These are phyloP conservation scores for Brassica hybrid DNA, from an alignment of 441 rosid species.

Conservation along the genomic window DNA sequence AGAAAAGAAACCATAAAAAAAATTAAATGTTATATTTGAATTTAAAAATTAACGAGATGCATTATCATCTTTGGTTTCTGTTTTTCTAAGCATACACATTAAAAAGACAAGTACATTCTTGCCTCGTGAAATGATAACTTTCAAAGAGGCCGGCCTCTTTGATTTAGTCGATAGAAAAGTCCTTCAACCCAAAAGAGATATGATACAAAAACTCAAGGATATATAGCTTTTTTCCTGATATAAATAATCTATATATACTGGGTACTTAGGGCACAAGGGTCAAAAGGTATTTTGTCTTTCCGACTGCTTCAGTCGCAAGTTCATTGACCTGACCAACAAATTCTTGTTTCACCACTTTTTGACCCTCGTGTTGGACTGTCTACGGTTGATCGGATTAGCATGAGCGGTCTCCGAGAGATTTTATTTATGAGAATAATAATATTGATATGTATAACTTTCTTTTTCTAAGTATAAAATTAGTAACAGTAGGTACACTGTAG, in stretches of 20 bases:
- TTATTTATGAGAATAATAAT: not conserved
- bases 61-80: slow-evolving; percentile 8
- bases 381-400: slow-evolving; percentile 13
- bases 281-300: slow-evolving; percentile 32
- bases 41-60: slow-evolving; percentile 1
- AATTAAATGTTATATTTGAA: not conserved
- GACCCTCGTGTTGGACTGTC: slow-evolving; percentile 21
- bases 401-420: slow-evolving; percentile 3
- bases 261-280: slow-evolving; percentile 41
- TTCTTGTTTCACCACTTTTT: slow-evolving; percentile 32
- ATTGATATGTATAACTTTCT: not conserved
- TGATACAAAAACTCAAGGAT: not conserved
- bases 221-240: not conserved
- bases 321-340: slow-evolving; percentile 34
- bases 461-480: too few relatives aligned
- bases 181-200: not conserved
- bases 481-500: too few relatives aligned
- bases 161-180: slow-evolving; percentile 22
- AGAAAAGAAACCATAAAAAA: slow-evolving; percentile 7
- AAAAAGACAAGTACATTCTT: slow-evolving; percentile 1
- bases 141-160: not conserved
- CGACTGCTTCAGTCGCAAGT: slow-evolving; percentile 34
- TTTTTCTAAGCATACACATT: not conserved
- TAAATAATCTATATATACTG: slow-evolving; percentile 13
- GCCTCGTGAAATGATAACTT: slow-evolving; percentile 9